These are phyloP conservation scores for Fusarium nanum DNA, from an alignment of 2,329 filamentous ascomycete genomes.

Conservation along the genomic window DNA sequence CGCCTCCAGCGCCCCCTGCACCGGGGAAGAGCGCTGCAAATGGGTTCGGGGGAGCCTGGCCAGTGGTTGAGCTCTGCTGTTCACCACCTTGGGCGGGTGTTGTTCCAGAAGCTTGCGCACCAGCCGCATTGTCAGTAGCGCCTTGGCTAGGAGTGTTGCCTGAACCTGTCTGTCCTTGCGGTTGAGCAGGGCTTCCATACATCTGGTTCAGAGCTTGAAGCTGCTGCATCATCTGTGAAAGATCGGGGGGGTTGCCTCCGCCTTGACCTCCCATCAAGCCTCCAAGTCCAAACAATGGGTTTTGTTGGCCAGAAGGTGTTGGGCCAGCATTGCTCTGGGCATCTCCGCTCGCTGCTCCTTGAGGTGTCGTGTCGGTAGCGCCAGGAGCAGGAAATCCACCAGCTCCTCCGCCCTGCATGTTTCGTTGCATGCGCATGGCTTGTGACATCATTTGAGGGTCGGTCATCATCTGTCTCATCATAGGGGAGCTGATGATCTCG, in stretches of 20 bases:
- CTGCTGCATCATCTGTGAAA: constrained; percentile 44
- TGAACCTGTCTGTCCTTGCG: constrained; percentile 43
- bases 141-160: constrained; percentile 46
- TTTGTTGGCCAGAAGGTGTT: constrained; percentile 49
- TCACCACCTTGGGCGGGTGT: constrained; percentile 23
- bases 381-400: constrained; percentile 88
- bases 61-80: constrained; percentile 47
- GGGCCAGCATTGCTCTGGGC: constrained; percentile 48
- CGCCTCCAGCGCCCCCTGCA: constrained; percentile 31
- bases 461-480: constrained; percentile 92
- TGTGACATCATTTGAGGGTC: constrained; percentile 86
- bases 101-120: constrained; percentile 39
- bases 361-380: constrained; percentile 86
- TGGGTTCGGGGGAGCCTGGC: constrained; percentile 67
- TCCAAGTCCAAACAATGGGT: constrained; percentile 45
- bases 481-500: constrained; percentile 87
- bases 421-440: constrained; percentile 84
- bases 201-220: constrained; percentile 46
- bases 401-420: constrained; percentile 67
- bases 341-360: constrained; percentile 51
- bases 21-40: constrained; percentile 72
- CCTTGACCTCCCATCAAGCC: constrained; percentile 39
- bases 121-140: constrained; percentile 42
- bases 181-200: constrained; percentile 47
- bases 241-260: constrained; percentile 26